A percentile compares a stretch with the other conserved stretches of the same genome.
phyloP scores from a whole-genome alignment of 225 moss, liverwort and hornwort genomes.

The Polytrichum formosum region DNA sequence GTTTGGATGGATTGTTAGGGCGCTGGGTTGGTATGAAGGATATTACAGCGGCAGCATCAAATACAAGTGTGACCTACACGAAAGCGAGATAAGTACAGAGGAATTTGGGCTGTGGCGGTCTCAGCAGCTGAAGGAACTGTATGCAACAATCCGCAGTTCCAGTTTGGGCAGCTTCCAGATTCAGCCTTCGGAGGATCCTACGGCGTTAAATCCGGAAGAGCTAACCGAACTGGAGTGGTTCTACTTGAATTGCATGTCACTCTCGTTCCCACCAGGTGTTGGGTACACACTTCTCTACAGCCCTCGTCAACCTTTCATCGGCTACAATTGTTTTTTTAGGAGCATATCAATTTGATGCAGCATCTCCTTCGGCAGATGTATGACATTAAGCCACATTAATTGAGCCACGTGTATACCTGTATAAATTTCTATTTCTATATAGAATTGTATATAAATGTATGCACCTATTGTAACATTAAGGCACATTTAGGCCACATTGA shows the following conservation, averaged over 20 bases:
- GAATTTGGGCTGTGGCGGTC: constrained; percentile 59
- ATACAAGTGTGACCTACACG: constrained; percentile 37
- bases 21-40: constrained; percentile 71
- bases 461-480: too few species aligned
- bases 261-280: constrained; percentile 52
- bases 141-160: constrained; percentile 21
- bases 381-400: too few species aligned
- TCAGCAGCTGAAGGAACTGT: constrained; percentile 58
- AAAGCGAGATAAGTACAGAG: constrained; percentile 40
- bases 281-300: constrained; percentile 49
- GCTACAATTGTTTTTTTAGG: too few species aligned
- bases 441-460: too few species aligned
- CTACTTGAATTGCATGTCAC: constrained; percentile 68
- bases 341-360: too few species aligned
- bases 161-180: constrained; percentile 9
- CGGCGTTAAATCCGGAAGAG: constrained; percentile 35
- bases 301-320: background rate
- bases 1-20: constrained; percentile 22
- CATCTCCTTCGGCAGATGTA: too few species aligned
- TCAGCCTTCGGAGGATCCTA: constrained; percentile 24
- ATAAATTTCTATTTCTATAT: too few species aligned
- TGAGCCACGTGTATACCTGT: too few species aligned
- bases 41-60: constrained; percentile 48
- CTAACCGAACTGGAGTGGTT: constrained; percentile 67
- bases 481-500: too few species aligned